These are phyloP conservation scores for Nakazawaea anatomiae DNA, from an alignment of 805 yeast genomes.

Conservation along the genomic window DNA sequence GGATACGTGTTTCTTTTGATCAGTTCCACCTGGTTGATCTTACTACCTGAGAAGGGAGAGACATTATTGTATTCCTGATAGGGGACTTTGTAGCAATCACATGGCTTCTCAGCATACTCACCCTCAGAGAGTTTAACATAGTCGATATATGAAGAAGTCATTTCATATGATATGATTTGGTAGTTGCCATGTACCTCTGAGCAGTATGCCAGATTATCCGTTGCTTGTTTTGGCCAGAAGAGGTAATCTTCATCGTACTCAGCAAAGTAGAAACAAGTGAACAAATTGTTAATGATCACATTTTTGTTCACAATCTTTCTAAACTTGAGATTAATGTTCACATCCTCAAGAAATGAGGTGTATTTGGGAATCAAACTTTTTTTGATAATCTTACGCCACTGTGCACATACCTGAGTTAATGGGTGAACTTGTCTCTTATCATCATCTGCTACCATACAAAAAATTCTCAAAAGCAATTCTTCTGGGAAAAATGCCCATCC, in stretches of 20 bases:
- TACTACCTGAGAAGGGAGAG: constrained; percentile 2
- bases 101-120: background rate
- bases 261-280: constrained; percentile 10
- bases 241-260: constrained; percentile 10
- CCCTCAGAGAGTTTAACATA: background rate
- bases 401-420: background rate
- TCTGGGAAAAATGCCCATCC: constrained; percentile 8
- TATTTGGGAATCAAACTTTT: background rate
- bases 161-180: constrained; percentile 4
- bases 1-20: constrained; percentile 3
- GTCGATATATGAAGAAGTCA: background rate
- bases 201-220: constrained; percentile 7
- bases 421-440: constrained; percentile 1
- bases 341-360: background rate
- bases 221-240: constrained; percentile 8
- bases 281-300: constrained; percentile 2
- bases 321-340: constrained; percentile 5
- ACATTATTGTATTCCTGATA: constrained; percentile 5
- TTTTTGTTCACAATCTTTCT: background rate
- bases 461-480: constrained; percentile 3
- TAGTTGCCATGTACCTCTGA: constrained; percentile 4
- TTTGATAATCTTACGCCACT: constrained; percentile 2
- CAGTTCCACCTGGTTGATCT: background rate
- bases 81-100: background rate
- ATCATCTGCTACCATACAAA: background rate